Evolutionary conservation across 768 basidiomycete genomes (phyloP), one percentile per base, ranked within the genome.

Genomic region (Mycena leptocephala): DNA sequence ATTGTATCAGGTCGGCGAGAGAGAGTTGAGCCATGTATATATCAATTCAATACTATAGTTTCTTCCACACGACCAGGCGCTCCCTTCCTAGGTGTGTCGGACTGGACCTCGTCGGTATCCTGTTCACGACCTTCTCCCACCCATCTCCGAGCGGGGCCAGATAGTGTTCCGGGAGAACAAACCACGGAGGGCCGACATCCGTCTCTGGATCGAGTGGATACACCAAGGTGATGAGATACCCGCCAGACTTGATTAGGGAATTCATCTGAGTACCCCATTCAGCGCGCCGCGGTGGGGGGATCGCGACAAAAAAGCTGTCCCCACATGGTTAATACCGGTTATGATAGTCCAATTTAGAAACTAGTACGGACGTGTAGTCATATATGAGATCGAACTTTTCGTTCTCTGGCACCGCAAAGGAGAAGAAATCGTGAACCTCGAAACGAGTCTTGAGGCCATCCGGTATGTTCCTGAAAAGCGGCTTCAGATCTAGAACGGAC

Each of bases 281-380:
- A 3, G 76, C 55, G 14, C 94, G 88, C 43, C 82, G 85, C 3
- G 83, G 72, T 0, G 92, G 94, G 0, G 90, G 91, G 26, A 95
- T 91, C 2, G 95, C 94, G 53, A 93, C 92, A 81, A 95, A 95
- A 85, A 95, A 94, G 1, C 92, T 93, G 74, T 20, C 37, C n/a
- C 22, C n/a, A 22, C 1, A 33, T 32, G n/a, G n/a, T 18, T 32
- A 33, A 43, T 61, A 14, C 28, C 30, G 14, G 26, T 41, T 37
- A 20, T 32, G 24, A 37, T 2, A 4, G 53, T 37, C 20, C 43
- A 68, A 41, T n/a, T n/a, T n/a, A 30, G 55, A 20, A 59, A 26
- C 9, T 24, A 11, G 78, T 78, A 80, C 85, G 46, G 70, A 89
- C 90, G 93, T 94, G 80, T 93, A 93, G 81, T 95, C 94, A 78